Evolutionary conservation across 805 yeast genomes (phyloP), one percentile per base, ranked within the genome.

Genomic region (Nakazawaea molendinolei): DNA sequence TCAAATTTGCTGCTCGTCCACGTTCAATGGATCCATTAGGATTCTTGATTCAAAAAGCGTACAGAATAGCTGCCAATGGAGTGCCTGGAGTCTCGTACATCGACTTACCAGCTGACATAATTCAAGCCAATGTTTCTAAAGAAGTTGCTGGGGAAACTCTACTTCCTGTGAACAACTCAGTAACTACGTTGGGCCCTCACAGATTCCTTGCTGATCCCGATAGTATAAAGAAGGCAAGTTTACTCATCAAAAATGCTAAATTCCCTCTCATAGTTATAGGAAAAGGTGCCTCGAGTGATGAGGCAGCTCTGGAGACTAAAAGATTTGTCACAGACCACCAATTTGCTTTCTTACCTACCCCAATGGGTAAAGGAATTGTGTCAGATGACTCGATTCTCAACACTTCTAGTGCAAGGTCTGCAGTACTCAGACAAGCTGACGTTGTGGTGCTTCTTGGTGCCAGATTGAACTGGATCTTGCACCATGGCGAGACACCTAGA

Each of bases 351-450:
- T 48, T 80, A 33, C 85, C 87, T 8, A 79, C 87, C 0, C 86
- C 89, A 3, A 80, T 80, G 89, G 89, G 83, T 0, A 80, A 80
- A 52, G 89, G 89, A 8, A 73, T 79, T 1, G 55, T 80, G 1
- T 60, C 72, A 3, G 89, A 80, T 48, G 44, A 53, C 3, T 52
- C 57, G 26, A 48, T 46, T 0, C 49, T 64, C 22, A 79, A 79
- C 44, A 65, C 75, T 10, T 70, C 82, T 0, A 74, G 84, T 3
- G 84, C 83, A 4, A 60, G 87, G 39, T 74, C 85, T 0, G 57
- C 61, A n/a, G 84, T 74, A 0, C 58, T 80, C 45, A 62, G 60
- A 42, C 44, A 55, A 5, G 74, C 86, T 0, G 86, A 79, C 48
- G 71, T 79, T 4, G 64, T 80, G 2, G 33, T 80, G 2, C 56